Conservation (phyloP, 768 basidiomycete genomes). For the Kwoniella dendrophila region DNA sequence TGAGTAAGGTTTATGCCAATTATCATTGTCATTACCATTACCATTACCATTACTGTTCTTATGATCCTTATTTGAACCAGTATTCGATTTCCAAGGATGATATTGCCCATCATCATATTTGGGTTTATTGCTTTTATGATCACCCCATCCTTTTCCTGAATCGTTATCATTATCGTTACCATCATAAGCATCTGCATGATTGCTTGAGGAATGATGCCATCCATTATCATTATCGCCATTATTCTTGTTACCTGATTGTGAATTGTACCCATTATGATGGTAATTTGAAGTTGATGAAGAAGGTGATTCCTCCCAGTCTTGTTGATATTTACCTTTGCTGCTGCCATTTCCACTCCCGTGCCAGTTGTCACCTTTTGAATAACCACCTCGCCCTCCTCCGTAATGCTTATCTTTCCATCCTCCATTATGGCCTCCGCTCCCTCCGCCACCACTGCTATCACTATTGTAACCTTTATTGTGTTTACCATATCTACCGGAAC, state of each 20-base stretch:
- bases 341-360: not conserved
- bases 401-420: no score
- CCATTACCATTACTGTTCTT: not conserved
- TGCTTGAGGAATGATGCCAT: not conserved
- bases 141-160: not conserved
- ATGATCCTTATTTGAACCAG: not conserved
- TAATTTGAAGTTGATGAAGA: not conserved
- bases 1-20: not conserved
- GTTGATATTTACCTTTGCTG: constrained; percentile 5
- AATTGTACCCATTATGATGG: not conserved
- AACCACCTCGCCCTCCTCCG: no score
- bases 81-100: constrained; percentile 2
- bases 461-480: constrained; percentile 7
- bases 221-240: not conserved
- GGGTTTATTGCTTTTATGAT: not conserved
- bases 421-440: no score
- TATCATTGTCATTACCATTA: not conserved
- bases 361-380: no score
- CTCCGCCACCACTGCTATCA: not conserved
- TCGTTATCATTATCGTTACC: not conserved
- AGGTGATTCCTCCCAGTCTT: constrained; percentile 2
- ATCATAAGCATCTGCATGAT: not conserved
- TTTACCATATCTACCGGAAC: constrained; percentile 1
- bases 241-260: not conserved
- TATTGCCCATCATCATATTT: constrained; percentile 10